Evolutionary conservation across 2,329 filamentous ascomycete species (phyloP), one percentile per base, ranked within the genome.

Genomic region (Lecanicillium sp.): DNA sequence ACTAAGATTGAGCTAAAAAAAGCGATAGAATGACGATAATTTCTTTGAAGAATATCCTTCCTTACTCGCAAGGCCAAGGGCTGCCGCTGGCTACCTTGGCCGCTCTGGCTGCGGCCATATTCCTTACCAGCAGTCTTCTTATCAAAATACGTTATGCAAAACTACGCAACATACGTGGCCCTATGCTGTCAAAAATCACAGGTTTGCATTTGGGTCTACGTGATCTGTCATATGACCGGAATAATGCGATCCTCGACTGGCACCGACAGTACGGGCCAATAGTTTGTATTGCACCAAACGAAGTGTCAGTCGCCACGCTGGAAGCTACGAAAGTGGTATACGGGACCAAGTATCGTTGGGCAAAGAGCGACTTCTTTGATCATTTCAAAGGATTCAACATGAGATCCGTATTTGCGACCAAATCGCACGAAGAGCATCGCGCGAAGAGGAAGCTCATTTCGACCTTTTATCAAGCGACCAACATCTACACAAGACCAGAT

Each of bases 291-390:
- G 32, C 44, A 9, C 49, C 49, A 3, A 51, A 51, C 15, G 49
- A 51, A 21, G 38, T 51, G 17, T 51, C 49, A 7, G 44, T 51
- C 9, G 32, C 49, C 10, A 44, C 32, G 3, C 9, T 48, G 2
- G 38, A 51, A 35, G 44, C 14, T 8, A 43, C 32, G 6, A 37
- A 21, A 12, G 44, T 26, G 10, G 23, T 48, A 5, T 51, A 51
- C 24, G 26, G 43, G 12, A 32, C 44, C 4, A 15, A 33, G n/a
- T 44, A 17, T 11, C 21, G 39, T 10, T 51, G 49, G 49, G 24
- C 38, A 6, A 51, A 51, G 38, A 51, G 49, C 19, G 35, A 44
- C 39, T 51, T 48, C 23, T 51, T 51, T 36, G 49, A 51, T 29
- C 12, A 35, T n/a, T 51, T 48, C 39, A 48, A 29, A 20, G 49